phyloP scores from a whole-genome alignment of 2,329 filamentous ascomycete species.

The Hypoxylon sp. region DNA sequence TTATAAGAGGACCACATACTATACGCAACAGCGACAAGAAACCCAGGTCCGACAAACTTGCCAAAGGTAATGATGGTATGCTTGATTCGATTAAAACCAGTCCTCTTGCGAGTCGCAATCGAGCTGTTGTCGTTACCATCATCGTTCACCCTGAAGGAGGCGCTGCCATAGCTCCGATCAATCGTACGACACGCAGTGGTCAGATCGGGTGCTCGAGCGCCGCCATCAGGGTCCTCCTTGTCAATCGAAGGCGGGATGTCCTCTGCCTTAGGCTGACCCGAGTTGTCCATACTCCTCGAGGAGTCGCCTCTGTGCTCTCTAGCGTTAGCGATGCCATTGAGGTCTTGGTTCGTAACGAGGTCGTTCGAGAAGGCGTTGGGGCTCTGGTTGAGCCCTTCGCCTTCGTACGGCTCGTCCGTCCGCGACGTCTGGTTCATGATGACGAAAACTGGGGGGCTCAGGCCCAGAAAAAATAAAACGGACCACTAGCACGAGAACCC shows the following conservation, averaged over 20 bases:
- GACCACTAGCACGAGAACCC: conserved; percentile 7
- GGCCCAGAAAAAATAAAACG: conserved; percentile 10
- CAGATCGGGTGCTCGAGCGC: conserved; percentile 37
- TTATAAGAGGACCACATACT: conserved; percentile 57
- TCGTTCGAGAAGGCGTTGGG: conserved; percentile 68
- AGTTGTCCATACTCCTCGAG: conserved; percentile 48
- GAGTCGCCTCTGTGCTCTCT: conserved; percentile 50
- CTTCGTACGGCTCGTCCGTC: conserved; percentile 58
- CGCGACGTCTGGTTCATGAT: conserved; percentile 55
- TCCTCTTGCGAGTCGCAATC: conserved; percentile 26
- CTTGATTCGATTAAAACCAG: conserved; percentile 42
- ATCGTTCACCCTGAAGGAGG: conserved; percentile 34
- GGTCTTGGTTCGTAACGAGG: conserved; percentile 69
- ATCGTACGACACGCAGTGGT: conserved; percentile 40
- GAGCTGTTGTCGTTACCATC: conserved; percentile 19
- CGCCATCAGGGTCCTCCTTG: conserved; percentile 42
- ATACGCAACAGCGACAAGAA: conserved; percentile 73
- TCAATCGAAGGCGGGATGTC: conserved; percentile 41
- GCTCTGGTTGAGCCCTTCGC: conserved; percentile 67
- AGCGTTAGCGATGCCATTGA: conserved; percentile 67
- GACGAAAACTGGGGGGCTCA: conserved; percentile 14
- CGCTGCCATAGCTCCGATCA: conserved; percentile 46
- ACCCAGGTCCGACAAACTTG: conserved; percentile 76
- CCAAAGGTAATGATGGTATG: conserved; percentile 62
- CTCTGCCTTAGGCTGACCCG: conserved; percentile 49